Conservation (phyloP, 768 basidiomycete species). For the Polyporus arcularius region DNA sequence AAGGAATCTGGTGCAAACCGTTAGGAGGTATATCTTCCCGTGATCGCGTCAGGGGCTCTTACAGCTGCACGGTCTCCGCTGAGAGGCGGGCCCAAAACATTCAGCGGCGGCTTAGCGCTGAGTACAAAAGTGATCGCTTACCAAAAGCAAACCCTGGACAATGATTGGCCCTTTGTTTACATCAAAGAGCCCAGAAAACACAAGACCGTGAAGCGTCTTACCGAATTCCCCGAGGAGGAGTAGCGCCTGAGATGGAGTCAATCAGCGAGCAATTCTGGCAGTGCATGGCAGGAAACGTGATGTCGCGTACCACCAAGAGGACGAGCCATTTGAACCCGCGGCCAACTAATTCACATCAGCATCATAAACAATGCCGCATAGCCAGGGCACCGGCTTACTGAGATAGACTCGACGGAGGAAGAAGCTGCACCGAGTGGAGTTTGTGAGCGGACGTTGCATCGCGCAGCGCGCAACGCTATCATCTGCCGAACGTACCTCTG, state of each 20-base stretch:
- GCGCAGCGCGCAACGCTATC: background rate
- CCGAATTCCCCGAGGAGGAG: background rate
- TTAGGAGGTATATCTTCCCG: background rate
- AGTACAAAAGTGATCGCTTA: background rate
- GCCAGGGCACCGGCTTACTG: background rate
- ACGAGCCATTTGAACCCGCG: background rate
- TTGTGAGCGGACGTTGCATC: background rate
- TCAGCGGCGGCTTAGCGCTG: background rate
- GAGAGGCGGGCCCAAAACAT: background rate
- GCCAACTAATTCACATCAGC: background rate
- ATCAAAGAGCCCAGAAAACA: too few relatives aligned
- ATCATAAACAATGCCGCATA: background rate
- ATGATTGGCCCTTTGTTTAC: too few relatives aligned
- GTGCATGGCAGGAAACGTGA: background rate
- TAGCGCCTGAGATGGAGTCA: background rate
- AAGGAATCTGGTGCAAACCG: background rate
- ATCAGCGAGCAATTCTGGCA: background rate
- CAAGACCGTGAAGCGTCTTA: background rate
- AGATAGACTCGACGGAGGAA: conserved; percentile 7
- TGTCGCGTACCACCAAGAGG: background rate
- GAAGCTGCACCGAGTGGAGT: background rate
- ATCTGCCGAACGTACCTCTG: background rate
- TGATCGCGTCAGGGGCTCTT: background rate
- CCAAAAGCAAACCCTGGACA: background rate
- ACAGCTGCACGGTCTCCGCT: background rate